These are phyloP conservation scores for Butyriboletus loyo DNA, from an alignment of 768 basidiomycete species.

Conservation along the genomic window DNA sequence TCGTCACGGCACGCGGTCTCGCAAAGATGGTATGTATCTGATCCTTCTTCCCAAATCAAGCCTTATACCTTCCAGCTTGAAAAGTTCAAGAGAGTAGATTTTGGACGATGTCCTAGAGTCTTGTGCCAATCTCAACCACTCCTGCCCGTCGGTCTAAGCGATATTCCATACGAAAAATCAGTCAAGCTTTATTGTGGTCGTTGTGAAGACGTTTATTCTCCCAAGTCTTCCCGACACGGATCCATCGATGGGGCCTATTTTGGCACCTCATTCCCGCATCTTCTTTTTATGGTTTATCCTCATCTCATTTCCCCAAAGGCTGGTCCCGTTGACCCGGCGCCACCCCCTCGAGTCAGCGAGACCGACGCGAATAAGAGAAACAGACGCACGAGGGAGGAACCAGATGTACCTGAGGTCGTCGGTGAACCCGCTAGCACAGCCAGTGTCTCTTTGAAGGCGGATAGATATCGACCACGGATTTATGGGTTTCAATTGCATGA, in stretches of 20 bases:
- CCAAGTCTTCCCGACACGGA: constrained; percentile 95
- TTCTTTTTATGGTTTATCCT: constrained; percentile 96
- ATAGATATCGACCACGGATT: constrained; percentile 88
- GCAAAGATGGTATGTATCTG: constrained; percentile 80
- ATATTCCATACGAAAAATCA: constrained; percentile 97
- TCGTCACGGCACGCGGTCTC: constrained; percentile 90
- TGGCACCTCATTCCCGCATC: constrained; percentile 96
- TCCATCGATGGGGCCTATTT: constrained; percentile 99
- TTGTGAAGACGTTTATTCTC: constrained; percentile 98
- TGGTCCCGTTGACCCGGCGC: constrained; percentile 42
- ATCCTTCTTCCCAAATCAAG: background rate
- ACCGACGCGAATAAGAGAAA: constrained; percentile 35
- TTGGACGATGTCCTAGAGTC: constrained; percentile 97
- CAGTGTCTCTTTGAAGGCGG: constrained; percentile 81
- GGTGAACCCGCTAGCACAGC: constrained; percentile 77
- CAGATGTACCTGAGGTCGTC: constrained; percentile 49
- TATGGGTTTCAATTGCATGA: constrained; percentile 98
- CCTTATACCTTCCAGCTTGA: constrained; percentile 59
- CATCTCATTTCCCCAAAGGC: constrained; percentile 85
- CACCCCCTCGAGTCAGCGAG: constrained; percentile 24
- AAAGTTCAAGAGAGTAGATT: constrained; percentile 98
- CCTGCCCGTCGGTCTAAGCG: constrained; percentile 94
- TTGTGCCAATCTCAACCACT: constrained; percentile 93
- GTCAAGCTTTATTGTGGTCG: constrained; percentile 98
- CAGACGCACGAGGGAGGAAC: constrained; percentile 55